A percentile compares a stretch with the other conserved stretches of the same genome.
These are phyloP conservation scores for Fistulina hepatica DNA, from an alignment of 1,284 basidiomycete genomes.

Conservation along the genomic window DNA sequence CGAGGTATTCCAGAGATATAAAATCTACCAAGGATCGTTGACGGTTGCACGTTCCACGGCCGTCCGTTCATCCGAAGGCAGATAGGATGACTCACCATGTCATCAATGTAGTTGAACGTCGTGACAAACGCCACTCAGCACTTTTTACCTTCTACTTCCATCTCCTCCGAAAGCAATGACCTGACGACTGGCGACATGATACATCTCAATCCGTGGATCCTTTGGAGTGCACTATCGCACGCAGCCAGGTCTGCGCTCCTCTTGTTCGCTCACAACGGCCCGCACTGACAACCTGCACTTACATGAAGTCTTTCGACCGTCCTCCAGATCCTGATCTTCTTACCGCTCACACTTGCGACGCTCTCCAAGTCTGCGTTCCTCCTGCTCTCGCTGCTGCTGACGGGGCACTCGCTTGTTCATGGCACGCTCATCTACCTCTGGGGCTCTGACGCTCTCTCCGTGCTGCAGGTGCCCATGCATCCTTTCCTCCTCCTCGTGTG, in stretches of 20 bases:
- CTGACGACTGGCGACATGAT: too few relatives aligned
- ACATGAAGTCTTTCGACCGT: conserved; percentile 50
- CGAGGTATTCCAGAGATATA: too few relatives aligned
- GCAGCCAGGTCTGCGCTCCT: conserved; percentile 41
- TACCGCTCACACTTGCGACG: conserved; percentile 73
- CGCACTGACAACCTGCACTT: not conserved
- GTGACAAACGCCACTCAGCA: conserved; percentile 1
- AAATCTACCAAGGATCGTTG: conserved; percentile 16
- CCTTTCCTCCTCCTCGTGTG: conserved; percentile 69
- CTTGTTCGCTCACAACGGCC: not conserved
- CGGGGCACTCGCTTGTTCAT: conserved; percentile 64
- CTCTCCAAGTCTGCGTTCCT: conserved; percentile 72
- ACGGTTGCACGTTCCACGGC: conserved; percentile 4
- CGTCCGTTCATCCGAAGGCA: not conserved
- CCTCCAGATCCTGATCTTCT: conserved; percentile 70
- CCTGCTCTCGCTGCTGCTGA: conserved; percentile 68
- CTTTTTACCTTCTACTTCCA: conserved; percentile 1
- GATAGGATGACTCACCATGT: too few relatives aligned
- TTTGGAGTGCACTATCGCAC: conserved; percentile 57
- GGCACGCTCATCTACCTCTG: conserved; percentile 59
- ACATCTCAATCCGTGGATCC: too few relatives aligned
- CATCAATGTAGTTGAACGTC: not conserved
- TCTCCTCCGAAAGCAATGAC: conserved; percentile 2
- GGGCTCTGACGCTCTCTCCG: conserved; percentile 49
- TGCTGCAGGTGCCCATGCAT: conserved; percentile 72